phyloP scores from a whole-genome alignment of 2,329 filamentous ascomycete genomes.

The Endoconidiophora laricicola region DNA sequence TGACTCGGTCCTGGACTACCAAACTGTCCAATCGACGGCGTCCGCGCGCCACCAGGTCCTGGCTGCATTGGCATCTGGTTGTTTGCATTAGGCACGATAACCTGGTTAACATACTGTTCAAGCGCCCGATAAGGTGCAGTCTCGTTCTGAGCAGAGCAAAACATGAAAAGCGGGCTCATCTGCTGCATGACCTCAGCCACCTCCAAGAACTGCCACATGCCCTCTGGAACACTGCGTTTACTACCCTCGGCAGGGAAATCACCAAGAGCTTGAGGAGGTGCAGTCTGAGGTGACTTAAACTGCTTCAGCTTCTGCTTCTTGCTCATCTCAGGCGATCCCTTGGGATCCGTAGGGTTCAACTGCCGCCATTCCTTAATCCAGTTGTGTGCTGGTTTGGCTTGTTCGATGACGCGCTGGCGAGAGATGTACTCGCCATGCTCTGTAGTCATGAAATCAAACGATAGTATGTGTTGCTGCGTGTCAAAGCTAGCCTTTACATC shows the following conservation, averaged over 20 bases:
- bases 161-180: slow-evolving; percentile 47
- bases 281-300: slow-evolving; percentile 41
- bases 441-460: slow-evolving; percentile 64
- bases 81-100: slow-evolving; percentile 31
- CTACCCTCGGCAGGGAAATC: slow-evolving; percentile 42
- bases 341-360: slow-evolving; percentile 39
- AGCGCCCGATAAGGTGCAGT: slow-evolving; percentile 41
- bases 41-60: slow-evolving; percentile 24
- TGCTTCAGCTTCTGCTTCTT: slow-evolving; percentile 45
- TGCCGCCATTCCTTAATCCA: slow-evolving; percentile 51
- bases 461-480: slow-evolving; percentile 60
- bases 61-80: slow-evolving; percentile 20
- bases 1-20: slow-evolving; percentile 42
- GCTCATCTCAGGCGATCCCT: slow-evolving; percentile 48
- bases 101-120: slow-evolving; percentile 39
- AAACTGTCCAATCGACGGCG: slow-evolving; percentile 40
- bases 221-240: slow-evolving; percentile 38
- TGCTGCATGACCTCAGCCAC: slow-evolving; percentile 50
- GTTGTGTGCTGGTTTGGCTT: slow-evolving; percentile 42
- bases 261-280: slow-evolving; percentile 40
- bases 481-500: slow-evolving; percentile 67
- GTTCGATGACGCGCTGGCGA: slow-evolving; percentile 44
- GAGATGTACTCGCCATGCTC: slow-evolving; percentile 74
- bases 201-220: slow-evolving; percentile 49
- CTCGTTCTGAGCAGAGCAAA: slow-evolving; percentile 36